Base-by-base conservation (phyloP, 306 rosid species). In the Quercus dentata region DNA sequence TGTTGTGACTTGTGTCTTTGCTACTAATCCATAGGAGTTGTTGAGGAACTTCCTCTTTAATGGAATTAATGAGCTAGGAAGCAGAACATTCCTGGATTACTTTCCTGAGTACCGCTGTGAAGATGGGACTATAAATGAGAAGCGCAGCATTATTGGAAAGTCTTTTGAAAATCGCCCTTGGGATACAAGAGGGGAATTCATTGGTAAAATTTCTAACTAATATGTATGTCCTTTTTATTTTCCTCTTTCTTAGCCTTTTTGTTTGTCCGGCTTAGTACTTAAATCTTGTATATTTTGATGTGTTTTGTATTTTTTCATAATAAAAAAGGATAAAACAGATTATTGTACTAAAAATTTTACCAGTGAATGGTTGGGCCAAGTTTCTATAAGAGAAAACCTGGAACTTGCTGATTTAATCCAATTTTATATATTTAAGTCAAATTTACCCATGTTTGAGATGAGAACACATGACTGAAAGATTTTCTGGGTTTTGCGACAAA, bases 151-250 rank as follows among this genome's bases (percentile, higher is more conserved):
- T 51, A 58, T 83, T 4, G 94, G 94, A 4, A 94, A 89, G 83
- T 92, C 97, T 52, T 94, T 82, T 25, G 97, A 92, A 68, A 76
- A 74, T 80, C 97, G 97, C 11, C 98, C 97, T 9, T 92, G 98
- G 94, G 84, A 92, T 78, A 63, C 83, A 12, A 83, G 77, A 56
- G 98, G 98, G 75, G 91, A 94, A 54, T 94, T 89, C 76, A 63
- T 88, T 54, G 90, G 91, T 82, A 76, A 71, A 30, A 15, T 1
- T 27, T 79, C 76, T 75, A 51, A 27, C 5, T 67, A 6, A 49
- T 46, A 76, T 71, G 64, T 15, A 3, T 56, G 74, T 62, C 30
- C 18, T 8, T 8, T 41, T 41, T 38, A 6, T 41, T 41, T 21
- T 38, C 41, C 25, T 14, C 35, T 64, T 75, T 76, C 33, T 57